Evolutionary conservation across 2,329 filamentous ascomycete genomes (phyloP), one percentile per base, ranked within the genome.

Genomic region (Lasiodiplodia gonubiensis): DNA sequence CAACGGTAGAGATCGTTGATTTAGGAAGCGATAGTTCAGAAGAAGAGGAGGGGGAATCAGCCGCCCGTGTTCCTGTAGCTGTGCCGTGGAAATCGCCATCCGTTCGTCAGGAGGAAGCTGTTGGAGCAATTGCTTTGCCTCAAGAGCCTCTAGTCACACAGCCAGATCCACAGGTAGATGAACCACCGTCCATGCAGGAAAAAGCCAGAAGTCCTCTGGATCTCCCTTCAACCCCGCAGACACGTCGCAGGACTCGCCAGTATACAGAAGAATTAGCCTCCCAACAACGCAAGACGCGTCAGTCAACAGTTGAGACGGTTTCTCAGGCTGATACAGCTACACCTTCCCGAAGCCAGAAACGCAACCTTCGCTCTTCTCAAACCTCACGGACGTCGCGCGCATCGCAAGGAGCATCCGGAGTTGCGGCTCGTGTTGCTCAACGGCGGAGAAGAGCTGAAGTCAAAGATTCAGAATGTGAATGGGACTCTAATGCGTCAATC

Each of bases 381-480:
- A 42, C 30, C 11, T 59, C 53, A 12, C 46, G 39, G 5, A n/a
- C 42, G 18, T n/a, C 57, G n/a, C 8, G 25, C 6, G 25, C 25
- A 11, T 37, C 42, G 3, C 59, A 51, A n/a, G 59, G n/a, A 18
- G n/a, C 30, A 23, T 64, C 61, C 18, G 61, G 61, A 14, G 61
- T 67, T 27, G 65, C 54, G 7, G 51, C 59, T 18, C 55, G 59
- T 18, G 66, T 64, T 1, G 49, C 59, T 12, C 33, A 51, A 10
- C 37, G 57, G 21, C 57, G 57, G 4, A 30, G 66, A 18, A 27
- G 49, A n/a, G 42, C 6, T 16, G 51, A 57, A 18, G 57, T 64
- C 55, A 67, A 67, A 30, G 57, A 67, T 14, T 67, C 57, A 2
- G 66, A 67, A 23, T 49, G 23, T 11, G 53, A 59, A 27, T 63